Base-by-base conservation (phyloP, 768 basidiomycete genomes). In the Hysterangium stoloniferum region DNA sequence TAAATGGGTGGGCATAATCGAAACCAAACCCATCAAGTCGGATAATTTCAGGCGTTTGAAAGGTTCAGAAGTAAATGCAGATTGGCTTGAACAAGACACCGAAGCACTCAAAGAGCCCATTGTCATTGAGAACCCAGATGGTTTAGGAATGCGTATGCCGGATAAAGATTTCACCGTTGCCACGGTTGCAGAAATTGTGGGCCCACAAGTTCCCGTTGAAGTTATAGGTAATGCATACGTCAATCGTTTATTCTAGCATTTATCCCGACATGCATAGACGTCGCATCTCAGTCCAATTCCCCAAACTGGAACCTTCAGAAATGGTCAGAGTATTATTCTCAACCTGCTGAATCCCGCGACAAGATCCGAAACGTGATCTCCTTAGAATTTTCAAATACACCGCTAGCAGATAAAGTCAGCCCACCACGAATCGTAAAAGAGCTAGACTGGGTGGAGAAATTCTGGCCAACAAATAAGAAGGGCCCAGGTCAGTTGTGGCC, bases 361-460 rank as follows among this genome's bases (percentile, higher is more conserved):
- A 95, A 90, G 64, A 80, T 96, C 29, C 80, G 84, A 54, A 99
- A 99, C 60, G 91, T 99, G 27, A 99, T 99, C 49, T 93, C 90
- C 2, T 70, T 98, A 44, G 95, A 99, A 64, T 84, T 98, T 22
- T 89, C 89, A 1, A 90, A 88, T 6, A 92, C 90, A 3, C 70
- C 77, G 45, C 73, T 98, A 6, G 85, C 84, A 7, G 79, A 87
- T 56, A 74, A 76, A 63, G 81, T 99, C 20, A 66, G 80, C 2
- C 92, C 93, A 3, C 95, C 95, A 2, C 77, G 79, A 54, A 65
- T 97, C 20, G 86, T 89, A 32, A 75, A 87, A 46, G 89, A 97
- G 50, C 64, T 97, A 56, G 96, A 97, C 60, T 99, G 95, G 95
- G 95, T 97, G 5, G 92, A 96, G 63, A 87, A 85, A 54, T 89